phyloP scores from a whole-genome alignment of 345 rosid species.

The Pistacia vera region DNA sequence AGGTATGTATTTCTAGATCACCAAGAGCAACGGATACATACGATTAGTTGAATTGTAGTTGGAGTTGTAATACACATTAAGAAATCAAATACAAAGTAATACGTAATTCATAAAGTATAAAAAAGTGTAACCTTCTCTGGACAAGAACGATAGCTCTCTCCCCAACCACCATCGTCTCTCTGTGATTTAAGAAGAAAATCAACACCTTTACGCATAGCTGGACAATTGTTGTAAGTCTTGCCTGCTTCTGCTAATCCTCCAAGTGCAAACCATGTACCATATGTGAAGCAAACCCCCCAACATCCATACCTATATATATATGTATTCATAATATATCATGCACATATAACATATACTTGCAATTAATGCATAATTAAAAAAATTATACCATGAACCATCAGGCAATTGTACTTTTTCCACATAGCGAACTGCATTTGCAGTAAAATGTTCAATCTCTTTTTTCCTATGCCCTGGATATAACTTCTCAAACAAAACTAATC shows the following conservation, averaged over 20 bases:
- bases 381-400: conserved; percentile 47
- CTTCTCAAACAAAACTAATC: conserved; percentile 40
- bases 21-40: neutral
- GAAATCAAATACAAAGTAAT: too few species aligned
- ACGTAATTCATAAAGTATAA: too few species aligned
- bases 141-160: conserved; percentile 58
- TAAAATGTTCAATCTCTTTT: conserved; percentile 43
- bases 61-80: too few species aligned
- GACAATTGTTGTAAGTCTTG: conserved; percentile 36
- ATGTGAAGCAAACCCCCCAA: conserved; percentile 60
- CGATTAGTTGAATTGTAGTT: neutral
- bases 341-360: too few species aligned
- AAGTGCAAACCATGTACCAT: conserved; percentile 53
- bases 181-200: conserved; percentile 48
- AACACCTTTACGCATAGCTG: conserved; percentile 39
- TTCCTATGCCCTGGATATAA: conserved; percentile 47
- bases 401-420: conserved; percentile 40
- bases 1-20: conserved; percentile 35
- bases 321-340: too few species aligned
- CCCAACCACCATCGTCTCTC: conserved; percentile 53
- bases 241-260: conserved; percentile 51
- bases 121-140: conserved; percentile 40
- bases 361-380: too few species aligned
- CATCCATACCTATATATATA: conserved; percentile 39
- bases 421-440: conserved; percentile 31